Base-by-base conservation (phyloP, 441 rosid genomes). In the Populus trichocarpa region DNA sequence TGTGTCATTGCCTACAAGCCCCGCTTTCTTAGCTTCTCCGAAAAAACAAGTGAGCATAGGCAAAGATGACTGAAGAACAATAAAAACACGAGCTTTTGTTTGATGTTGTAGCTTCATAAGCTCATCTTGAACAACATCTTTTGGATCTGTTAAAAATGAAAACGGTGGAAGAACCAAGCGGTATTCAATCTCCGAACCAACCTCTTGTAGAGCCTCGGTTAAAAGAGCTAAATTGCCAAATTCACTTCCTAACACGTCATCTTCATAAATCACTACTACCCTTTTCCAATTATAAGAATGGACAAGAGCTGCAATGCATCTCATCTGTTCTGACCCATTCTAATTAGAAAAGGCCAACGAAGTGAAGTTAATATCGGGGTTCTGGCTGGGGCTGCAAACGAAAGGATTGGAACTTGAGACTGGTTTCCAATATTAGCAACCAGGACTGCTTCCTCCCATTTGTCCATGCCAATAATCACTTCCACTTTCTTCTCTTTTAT, bases 41-140 rank as follows among this genome's bases (percentile, higher is more conserved):
- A 90, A 86, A 73, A 87, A 32, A 68, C 81, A 78, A 26, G 72
- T 77, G 1, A 82, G 77, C 90, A 76, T 81, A 8, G 86, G 74
- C 42, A 83, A 72, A 18, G 94, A 90, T 42, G 86, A 70, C 2
- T 73, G 88, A 69, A 90, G 90, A 75, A 90, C 76, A 22, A 89
- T 61, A 35, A 89, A 87, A 81, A 86, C 84, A 66, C 88, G 81
- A 18, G 91, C 84, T 42, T 81, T 32, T 61, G 78, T 1, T 69
- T 33, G 23, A 59, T 28, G 6, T 72, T 16, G 22, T 8, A 89
- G n/a, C 76, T 79, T 89, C 35, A 10, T n/a, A 23, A 90, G 83
- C 67, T 80, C 86, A 26, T 83, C 77, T 77, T 22, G 74, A 0
- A 89, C 75, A 32, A 66, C 70, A 26, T 53, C 42, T 42, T 79